Conservation (phyloP, 495 filamentous ascomycete genomes). For the Neurospora discreta region DNA sequence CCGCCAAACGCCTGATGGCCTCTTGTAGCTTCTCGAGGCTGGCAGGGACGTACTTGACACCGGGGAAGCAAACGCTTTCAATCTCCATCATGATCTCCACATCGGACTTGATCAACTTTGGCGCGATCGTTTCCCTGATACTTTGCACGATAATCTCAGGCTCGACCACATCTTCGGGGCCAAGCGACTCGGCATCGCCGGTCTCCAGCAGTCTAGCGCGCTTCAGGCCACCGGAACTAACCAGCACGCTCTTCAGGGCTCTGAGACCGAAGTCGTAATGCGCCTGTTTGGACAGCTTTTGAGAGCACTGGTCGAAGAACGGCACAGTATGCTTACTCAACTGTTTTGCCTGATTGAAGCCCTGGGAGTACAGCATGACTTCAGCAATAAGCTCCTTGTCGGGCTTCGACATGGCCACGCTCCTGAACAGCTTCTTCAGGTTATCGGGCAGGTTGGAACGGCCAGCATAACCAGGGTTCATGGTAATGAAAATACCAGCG, state of each 20-base stretch:
- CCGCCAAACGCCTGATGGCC: constrained; percentile 72
- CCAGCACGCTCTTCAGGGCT: constrained; percentile 94
- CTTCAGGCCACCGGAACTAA: constrained; percentile 94
- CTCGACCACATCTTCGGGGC: constrained; percentile 67
- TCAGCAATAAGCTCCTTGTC: constrained; percentile 99
- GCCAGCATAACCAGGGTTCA: constrained; percentile 98
- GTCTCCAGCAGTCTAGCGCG: constrained; percentile 58
- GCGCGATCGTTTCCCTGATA: constrained; percentile 94
- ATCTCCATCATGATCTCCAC: constrained; percentile 79
- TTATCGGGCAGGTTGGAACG: constrained; percentile 97
- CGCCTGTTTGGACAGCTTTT: constrained; percentile 79
- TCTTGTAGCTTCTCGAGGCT: constrained; percentile 66
- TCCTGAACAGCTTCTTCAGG: constrained; percentile 97
- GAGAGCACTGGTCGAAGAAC: constrained; percentile 87
- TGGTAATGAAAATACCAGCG: constrained; percentile 98
- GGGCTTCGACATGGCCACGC: constrained; percentile 98
- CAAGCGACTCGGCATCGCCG: constrained; percentile 34
- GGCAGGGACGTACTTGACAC: constrained; percentile 84
- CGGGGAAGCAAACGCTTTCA: constrained; percentile 79
- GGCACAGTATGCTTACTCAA: constrained; percentile 91
- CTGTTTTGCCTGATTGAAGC: constrained; percentile 89
- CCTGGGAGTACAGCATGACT: constrained; percentile 99
- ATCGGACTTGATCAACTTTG: constrained; percentile 86
- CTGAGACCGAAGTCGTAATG: constrained; percentile 98
- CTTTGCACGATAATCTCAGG: constrained; percentile 99